Evolutionary conservation across 2,329 filamentous ascomycete genomes (phyloP), one percentile per base, ranked within the genome.

Genomic region (Tolypocladium endophyticum): DNA sequence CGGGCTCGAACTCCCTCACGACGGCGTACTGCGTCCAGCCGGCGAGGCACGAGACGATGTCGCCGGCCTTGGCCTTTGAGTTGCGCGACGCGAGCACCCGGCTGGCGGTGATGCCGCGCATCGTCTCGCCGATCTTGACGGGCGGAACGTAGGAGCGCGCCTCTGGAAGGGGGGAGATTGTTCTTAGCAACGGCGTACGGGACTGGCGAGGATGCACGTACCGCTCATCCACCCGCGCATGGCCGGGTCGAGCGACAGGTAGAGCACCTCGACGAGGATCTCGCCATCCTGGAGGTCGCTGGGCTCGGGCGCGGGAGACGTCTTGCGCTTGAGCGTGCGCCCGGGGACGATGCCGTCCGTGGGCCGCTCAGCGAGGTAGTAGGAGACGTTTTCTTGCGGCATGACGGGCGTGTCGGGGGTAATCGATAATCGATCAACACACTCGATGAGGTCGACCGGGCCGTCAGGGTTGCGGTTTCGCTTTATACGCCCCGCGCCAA

Each of bases 171-270:
- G 25, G 8, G 38, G 38, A 33, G 39, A n/a, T n/a, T n/a, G n/a
- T n/a, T 25, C 20, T 47, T 23, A 8, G 36, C 8, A 20, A 25
- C 28, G n/a, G n/a, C 39, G 7, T 23, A 33, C 30, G 8, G 6
- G 18, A 4, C 23, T 28, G 3, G 36, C 23, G 41, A 7, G 28
- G 39, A 12, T 25, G 68, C 14, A 20, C 73, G 38, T 64, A 82
- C 80, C 79, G 63, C 82, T 87, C 25, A 91, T 73, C 86, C 86
- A 90, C 61, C 84, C 84, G 66, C 88, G 81, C 87, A 90, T 90
- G n/a, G 87, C 87, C 1, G 88, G 87, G 72, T 90, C 88, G 45
- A 90, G 77, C 12, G 84, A 87, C 53, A 89, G 77, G 68, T 89
- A 90, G 61, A 87, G 72, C 0, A 72, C 70, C 70, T 84, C 80